These are phyloP conservation scores for Neofusicoccum umdonicola DNA, from an alignment of 2,329 filamentous ascomycete genomes.

Conservation along the genomic window DNA sequence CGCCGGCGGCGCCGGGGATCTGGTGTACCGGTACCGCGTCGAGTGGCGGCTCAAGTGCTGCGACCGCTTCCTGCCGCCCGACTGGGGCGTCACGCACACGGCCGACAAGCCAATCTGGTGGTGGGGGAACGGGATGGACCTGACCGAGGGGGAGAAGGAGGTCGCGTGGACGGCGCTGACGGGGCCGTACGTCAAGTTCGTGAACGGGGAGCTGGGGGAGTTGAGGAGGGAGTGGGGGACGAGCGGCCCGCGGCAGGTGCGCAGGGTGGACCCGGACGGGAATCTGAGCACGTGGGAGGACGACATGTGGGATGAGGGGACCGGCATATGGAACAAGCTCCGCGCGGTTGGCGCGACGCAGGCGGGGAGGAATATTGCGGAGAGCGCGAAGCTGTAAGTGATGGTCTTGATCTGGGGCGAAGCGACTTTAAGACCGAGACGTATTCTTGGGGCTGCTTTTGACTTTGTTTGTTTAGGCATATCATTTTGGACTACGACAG, in stretches of 20 bases:
- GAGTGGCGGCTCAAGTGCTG: constrained; percentile 53
- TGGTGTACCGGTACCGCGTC: constrained; percentile 52
- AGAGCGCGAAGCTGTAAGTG: constrained; percentile 18
- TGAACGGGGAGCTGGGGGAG: constrained; percentile 38
- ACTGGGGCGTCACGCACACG: constrained; percentile 56
- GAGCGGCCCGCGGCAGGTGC: constrained; percentile 35
- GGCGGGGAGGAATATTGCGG: not conserved
- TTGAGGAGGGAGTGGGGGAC: constrained; percentile 36
- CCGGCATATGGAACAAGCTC: constrained; percentile 48
- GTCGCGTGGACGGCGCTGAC: constrained; percentile 39
- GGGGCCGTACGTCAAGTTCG: constrained; percentile 38
- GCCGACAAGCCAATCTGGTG: constrained; percentile 57
- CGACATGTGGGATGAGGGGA: constrained; percentile 45
- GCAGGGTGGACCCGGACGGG: constrained; percentile 48
- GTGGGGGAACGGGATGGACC: constrained; percentile 44
- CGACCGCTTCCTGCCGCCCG: constrained; percentile 40
- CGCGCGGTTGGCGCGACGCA: constrained; percentile 23
- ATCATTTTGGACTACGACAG: not conserved
- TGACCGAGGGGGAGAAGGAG: constrained; percentile 46
- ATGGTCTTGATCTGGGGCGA: not conserved
- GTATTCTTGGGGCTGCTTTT: not conserved
- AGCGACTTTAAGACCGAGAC: not conserved
- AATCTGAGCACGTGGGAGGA: constrained; percentile 48
- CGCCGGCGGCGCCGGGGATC: constrained; percentile 37
- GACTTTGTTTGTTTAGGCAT: not conserved